Percentiles rank a stretch among this genome's conserved stretches.
Conservation (phyloP, 163 green algal species). For the Scenedesmus sp. region DNA sequence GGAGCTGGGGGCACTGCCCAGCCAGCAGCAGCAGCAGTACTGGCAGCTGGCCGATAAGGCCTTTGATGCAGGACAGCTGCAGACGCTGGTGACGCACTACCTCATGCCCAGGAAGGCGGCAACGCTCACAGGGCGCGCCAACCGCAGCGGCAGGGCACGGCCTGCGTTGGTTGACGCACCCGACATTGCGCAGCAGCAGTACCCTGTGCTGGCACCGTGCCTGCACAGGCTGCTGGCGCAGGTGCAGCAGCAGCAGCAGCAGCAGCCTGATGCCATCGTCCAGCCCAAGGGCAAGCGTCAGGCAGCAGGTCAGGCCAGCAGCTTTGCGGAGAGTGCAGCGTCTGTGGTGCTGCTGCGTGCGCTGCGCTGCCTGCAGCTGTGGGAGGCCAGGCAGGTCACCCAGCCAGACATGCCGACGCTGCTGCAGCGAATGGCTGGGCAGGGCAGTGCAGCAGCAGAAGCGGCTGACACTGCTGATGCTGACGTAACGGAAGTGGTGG, state of each 20-base stretch:
- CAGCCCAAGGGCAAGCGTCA: neutral
- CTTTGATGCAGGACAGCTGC: neutral
- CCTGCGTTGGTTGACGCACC: neutral
- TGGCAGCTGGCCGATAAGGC: neutral
- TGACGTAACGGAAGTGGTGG: neutral
- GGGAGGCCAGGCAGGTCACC: too few relatives aligned
- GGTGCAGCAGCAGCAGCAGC: neutral
- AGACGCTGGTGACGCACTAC: neutral
- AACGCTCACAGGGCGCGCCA: neutral
- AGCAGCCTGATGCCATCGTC: neutral
- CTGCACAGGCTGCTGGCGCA: neutral
- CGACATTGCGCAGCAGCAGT: neutral
- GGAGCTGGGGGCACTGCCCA: neutral
- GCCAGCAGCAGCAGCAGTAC: neutral
- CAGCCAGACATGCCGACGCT: neutral
- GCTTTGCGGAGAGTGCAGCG: neutral
- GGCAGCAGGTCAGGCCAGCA: neutral
- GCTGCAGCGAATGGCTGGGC: neutral
- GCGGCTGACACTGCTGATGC: neutral
- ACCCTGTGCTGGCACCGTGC: neutral
- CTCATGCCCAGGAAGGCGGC: neutral
- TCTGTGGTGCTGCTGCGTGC: constrained; percentile 19
- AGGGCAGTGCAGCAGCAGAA: neutral
- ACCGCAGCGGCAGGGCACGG: neutral
- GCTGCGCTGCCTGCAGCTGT: neutral